Evolutionary conservation across 139 green algal genomes (phyloP).

Genomic region (Closterium sp.): DNA sequence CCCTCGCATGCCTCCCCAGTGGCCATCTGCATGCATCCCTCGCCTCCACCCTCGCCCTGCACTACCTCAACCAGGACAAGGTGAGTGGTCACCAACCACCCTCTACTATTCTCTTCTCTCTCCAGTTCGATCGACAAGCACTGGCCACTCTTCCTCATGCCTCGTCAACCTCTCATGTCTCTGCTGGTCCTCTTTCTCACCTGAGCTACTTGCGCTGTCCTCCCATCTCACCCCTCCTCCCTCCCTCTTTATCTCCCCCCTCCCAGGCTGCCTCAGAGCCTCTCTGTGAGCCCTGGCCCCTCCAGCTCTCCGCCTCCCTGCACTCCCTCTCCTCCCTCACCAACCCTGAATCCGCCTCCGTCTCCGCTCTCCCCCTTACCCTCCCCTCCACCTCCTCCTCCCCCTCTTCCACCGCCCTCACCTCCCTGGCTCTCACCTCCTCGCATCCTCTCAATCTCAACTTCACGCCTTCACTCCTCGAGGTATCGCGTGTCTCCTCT

Average conservation of each 20-base stretch:
- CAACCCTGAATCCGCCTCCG: not conserved
- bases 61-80: not conserved
- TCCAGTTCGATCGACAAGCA: no score
- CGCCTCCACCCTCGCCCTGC: not conserved
- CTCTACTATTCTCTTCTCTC: no score
- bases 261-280: not conserved
- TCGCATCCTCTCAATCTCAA: not conserved
- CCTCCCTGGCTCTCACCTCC: not conserved
- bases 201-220: not conserved
- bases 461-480: not conserved
- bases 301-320: not conserved
- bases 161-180: no score
- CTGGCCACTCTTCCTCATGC: no score
- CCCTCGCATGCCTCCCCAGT: not conserved
- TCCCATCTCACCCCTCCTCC: not conserved
- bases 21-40: not conserved
- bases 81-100: not conserved
- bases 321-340: not conserved
- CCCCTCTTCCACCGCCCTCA: not conserved
- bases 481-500: not conserved
- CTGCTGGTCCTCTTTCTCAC: not conserved
- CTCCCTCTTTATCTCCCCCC: not conserved
- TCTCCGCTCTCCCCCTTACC: not conserved
- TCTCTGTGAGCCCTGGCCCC: not conserved
- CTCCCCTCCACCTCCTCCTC: not conserved